phyloP scores from a whole-genome alignment of 306 rosid species.

The Gastrolobium bilobum region DNA sequence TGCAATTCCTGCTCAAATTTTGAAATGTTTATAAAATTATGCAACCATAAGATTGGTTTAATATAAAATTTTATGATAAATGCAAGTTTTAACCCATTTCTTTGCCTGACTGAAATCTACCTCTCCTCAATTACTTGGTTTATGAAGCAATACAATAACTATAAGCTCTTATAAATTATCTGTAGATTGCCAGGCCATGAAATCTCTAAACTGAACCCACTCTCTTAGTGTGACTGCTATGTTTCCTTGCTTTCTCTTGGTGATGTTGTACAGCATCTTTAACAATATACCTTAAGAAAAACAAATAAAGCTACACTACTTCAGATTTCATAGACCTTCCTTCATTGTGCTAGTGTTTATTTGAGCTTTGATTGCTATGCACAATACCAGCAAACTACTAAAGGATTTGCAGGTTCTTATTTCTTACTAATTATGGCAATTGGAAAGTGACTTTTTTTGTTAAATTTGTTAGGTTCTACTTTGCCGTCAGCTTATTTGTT shows the following conservation, averaged over 20 bases:
- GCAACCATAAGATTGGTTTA: too few relatives aligned
- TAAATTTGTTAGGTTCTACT: slow-evolving; percentile 62
- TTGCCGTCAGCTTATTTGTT: slow-evolving; percentile 73
- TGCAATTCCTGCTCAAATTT: neutral
- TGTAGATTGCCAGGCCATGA: neutral
- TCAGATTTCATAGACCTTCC: neutral
- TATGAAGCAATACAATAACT: too few relatives aligned
- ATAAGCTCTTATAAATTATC: too few relatives aligned
- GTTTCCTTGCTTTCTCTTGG: neutral
- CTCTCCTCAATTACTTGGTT: too few relatives aligned
- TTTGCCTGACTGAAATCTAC: too few relatives aligned
- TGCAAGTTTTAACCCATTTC: too few relatives aligned
- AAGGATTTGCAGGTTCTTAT: neutral
- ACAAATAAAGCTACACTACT: neutral
- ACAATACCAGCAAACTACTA: neutral
- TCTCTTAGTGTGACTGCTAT: neutral
- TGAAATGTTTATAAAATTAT: too few relatives aligned
- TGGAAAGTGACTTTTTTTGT: slow-evolving; percentile 4
- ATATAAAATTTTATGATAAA: too few relatives aligned
- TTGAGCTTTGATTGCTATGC: slow-evolving; percentile 3
- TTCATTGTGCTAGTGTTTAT: neutral
- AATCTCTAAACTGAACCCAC: neutral
- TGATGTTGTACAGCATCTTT: neutral
- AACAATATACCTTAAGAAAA: neutral
- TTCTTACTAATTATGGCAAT: slow-evolving; percentile 4